phyloP scores from a whole-genome alignment of 441 rosid species.

The Lepidium campestre region DNA sequence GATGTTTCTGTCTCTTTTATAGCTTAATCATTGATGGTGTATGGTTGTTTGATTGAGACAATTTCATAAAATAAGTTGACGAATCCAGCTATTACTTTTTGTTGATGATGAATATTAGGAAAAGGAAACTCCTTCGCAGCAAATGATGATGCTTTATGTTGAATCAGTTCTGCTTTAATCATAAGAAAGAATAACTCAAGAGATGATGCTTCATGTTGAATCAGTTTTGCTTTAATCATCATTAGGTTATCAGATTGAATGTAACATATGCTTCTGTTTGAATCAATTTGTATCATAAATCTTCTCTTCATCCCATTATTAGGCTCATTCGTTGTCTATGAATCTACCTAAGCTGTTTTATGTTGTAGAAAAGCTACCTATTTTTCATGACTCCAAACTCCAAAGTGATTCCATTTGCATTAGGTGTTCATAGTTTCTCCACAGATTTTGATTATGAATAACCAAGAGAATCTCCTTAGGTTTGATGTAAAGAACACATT shows the following conservation, averaged over 20 bases:
- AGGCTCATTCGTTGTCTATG: background rate
- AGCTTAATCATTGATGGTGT: background rate
- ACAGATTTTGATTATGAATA: background rate
- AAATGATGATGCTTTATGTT: no score
- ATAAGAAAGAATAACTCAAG: no score
- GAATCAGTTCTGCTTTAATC: no score
- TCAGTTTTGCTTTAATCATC: no score
- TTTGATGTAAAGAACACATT: background rate
- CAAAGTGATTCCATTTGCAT: background rate
- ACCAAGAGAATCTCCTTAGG: background rate
- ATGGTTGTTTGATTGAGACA: background rate
- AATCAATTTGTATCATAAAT: no score
- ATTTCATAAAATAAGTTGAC: background rate
- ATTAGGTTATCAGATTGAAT: no score
- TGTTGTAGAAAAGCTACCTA: background rate
- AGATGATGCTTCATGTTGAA: no score
- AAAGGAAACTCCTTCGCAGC: no score
- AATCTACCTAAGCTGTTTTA: background rate
- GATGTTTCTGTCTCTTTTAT: no score
- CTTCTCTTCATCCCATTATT: background rate
- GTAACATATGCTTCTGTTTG: no score
- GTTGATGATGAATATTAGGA: no score
- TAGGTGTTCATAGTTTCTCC: background rate
- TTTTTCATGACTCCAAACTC: background rate
- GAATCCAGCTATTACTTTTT: no score